Conservation (phyloP, 2,329 filamentous ascomycete species). For the Calycina marina region DNA sequence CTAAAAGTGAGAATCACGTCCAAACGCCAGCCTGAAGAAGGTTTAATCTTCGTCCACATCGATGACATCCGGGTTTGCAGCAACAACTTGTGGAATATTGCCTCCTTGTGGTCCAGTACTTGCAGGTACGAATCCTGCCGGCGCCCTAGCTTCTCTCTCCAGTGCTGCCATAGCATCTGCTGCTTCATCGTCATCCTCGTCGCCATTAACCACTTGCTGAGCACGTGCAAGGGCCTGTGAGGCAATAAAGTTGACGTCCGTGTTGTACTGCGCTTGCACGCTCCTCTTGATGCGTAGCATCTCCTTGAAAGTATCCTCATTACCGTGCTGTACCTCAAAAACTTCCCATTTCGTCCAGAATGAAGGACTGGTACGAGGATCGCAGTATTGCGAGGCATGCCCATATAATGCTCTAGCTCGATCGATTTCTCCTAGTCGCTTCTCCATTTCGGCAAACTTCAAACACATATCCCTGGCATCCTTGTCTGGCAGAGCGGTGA, state of each 20-base stretch:
- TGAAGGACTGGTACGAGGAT: slow-evolving; percentile 73
- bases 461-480: slow-evolving; percentile 97
- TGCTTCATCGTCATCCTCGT: slow-evolving; percentile 29
- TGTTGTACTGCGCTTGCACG: slow-evolving; percentile 96
- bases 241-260: slow-evolving; percentile 96
- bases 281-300: slow-evolving; percentile 97
- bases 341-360: slow-evolving; percentile 97
- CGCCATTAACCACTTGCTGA: slow-evolving; percentile 37
- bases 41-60: slow-evolving; percentile 48
- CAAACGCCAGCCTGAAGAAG: too few relatives aligned
- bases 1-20: too few relatives aligned
- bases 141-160: slow-evolving; percentile 77
- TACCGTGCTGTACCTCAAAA: slow-evolving; percentile 95
- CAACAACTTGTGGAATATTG: slow-evolving; percentile 29
- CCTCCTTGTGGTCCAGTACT: slow-evolving; percentile 58
- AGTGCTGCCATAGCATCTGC: slow-evolving; percentile 80
- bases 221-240: slow-evolving; percentile 81
- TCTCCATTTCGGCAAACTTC: slow-evolving; percentile 96
- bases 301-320: slow-evolving; percentile 98
- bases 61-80: slow-evolving; percentile 72
- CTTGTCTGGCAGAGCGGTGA: slow-evolving; percentile 78
- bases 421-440: slow-evolving; percentile 82
- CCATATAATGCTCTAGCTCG: slow-evolving; percentile 90
- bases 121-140: slow-evolving; percentile 80
- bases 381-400: slow-evolving; percentile 93